Conservation (phyloP, 805 yeast genomes). For the Candida morakotiae region DNA sequence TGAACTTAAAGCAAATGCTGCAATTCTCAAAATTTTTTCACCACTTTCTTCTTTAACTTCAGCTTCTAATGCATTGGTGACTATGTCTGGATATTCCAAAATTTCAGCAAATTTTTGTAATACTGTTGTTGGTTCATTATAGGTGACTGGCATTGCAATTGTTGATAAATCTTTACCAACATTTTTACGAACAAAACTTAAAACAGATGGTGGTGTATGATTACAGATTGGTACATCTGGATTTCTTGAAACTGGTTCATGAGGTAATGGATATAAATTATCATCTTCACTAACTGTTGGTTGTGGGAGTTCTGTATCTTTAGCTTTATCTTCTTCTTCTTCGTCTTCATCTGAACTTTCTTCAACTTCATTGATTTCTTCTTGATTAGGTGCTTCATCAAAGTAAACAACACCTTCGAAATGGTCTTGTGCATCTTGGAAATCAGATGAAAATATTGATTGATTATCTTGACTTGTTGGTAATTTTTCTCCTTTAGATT, state of each 20-base stretch:
- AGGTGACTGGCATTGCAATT: conserved; percentile 89
- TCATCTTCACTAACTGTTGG: conserved; percentile 19
- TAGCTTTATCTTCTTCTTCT: conserved; percentile 8
- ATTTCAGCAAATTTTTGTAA: conserved; percentile 77
- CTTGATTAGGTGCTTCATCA: conserved; percentile 12
- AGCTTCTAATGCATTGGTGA: conserved; percentile 56
- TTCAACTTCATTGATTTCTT: conserved; percentile 17
- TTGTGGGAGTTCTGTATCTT: conserved; percentile 10
- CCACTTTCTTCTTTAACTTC: conserved; percentile 43
- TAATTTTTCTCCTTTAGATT: conserved; percentile 11
- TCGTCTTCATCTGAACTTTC: conserved; percentile 15
- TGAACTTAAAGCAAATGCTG: conserved; percentile 78
- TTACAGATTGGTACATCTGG: conserved; percentile 53
- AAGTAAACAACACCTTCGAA: conserved; percentile 56
- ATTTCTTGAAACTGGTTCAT: conserved; percentile 46
- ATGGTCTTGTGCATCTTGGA: conserved; percentile 64
- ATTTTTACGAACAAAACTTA: conserved; percentile 78
- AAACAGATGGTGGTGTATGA: conserved; percentile 75
- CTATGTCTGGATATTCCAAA: conserved; percentile 67
- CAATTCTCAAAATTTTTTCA: conserved; percentile 61
- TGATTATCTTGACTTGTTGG: conserved; percentile 15
- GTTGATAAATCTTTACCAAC: conserved; percentile 88
- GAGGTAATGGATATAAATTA: conserved; percentile 67
- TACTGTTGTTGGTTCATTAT: conserved; percentile 86
- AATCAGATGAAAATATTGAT: conserved; percentile 32